phyloP scores from a whole-genome alignment of 371 early-diverging fungal genomes.

The Smittium culicis region DNA sequence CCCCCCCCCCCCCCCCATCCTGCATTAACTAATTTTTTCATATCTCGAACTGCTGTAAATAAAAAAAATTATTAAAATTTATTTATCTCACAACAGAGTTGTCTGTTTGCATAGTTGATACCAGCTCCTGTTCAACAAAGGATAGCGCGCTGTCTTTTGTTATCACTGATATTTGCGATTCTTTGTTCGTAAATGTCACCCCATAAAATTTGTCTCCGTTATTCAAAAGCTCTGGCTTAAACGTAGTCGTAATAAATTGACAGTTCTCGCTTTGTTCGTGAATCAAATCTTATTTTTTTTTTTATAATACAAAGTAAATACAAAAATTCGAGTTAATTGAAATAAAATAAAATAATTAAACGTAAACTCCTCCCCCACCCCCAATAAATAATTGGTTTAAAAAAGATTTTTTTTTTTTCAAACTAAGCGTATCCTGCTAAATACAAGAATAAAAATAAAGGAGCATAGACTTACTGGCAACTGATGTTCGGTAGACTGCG shows the following conservation, averaged over 20 bases:
- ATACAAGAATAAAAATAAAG: too few species aligned
- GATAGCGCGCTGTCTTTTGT: conserved; percentile 22
- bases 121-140: conserved; percentile 24
- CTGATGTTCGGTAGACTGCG: conserved; percentile 84
- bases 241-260: conserved; percentile 96
- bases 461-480: conserved; percentile 54
- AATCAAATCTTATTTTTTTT: conserved; percentile 60
- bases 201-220: conserved; percentile 92
- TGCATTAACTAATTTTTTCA: too few species aligned
- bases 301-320: too few species aligned
- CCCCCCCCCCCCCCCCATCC: too few species aligned
- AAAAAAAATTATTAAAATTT: too few species aligned
- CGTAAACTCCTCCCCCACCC: not conserved
- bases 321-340: too few species aligned
- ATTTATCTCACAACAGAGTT: too few species aligned
- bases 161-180: conserved; percentile 25
- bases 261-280: conserved; percentile 68
- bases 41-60: too few species aligned
- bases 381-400: too few species aligned
- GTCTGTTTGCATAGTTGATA: not conserved
- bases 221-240: conserved; percentile 85
- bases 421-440: too few species aligned
- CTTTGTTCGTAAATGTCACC: conserved; percentile 67
- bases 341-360: too few species aligned
- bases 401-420: too few species aligned